Percentiles rank a stretch among this genome's conserved stretches.
Evolutionary conservation across 2,329 filamentous ascomycete genomes (phyloP).

Genomic region (Ophiostoma ips): DNA sequence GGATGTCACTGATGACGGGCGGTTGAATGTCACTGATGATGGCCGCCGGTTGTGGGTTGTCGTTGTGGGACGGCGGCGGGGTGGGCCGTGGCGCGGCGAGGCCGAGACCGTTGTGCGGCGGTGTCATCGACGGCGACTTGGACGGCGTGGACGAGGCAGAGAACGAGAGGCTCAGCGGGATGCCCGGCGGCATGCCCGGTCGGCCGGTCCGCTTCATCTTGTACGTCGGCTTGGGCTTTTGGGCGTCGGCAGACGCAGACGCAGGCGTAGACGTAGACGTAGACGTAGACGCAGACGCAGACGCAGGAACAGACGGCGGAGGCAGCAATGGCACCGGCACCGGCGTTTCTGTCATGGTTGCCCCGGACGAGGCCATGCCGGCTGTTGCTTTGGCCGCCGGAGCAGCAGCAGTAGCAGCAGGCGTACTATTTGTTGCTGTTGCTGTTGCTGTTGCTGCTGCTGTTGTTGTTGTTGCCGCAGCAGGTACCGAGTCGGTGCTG

Average conservation of each 20-base stretch:
- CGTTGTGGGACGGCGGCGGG: background rate
- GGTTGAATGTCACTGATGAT: no score
- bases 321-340: background rate
- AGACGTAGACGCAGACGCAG: background rate
- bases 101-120: background rate
- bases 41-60: background rate
- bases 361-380: background rate
- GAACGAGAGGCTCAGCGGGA: background rate
- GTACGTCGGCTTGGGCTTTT: background rate
- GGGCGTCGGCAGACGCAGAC: background rate
- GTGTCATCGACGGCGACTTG: background rate
- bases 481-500: no score
- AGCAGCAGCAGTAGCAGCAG: no score
- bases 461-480: no score
- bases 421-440: no score
- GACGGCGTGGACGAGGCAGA: background rate
- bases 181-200: background rate
- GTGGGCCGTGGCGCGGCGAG: background rate
- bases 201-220: constrained; percentile 2
- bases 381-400: no score
- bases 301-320: background rate
- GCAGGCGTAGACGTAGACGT: background rate
- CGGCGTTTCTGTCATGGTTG: background rate
- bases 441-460: no score
- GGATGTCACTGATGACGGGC: background rate